Percentiles rank a stretch among this genome's conserved stretches.
Evolutionary conservation across 2,329 filamentous ascomycete species (phyloP).

Genomic region (Paecilomyces dactylethromorphus): DNA sequence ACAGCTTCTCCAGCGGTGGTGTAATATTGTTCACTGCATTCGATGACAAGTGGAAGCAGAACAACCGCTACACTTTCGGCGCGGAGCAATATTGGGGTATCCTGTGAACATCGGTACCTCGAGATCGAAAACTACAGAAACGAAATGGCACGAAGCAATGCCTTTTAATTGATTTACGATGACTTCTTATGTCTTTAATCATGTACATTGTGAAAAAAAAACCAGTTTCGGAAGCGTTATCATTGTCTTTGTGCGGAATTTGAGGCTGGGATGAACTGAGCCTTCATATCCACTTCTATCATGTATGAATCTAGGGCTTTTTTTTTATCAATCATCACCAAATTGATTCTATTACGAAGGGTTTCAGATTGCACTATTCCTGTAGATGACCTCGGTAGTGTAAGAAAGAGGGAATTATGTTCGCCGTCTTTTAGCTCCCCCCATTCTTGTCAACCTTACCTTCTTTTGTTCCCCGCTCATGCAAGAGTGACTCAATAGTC

Average conservation of each 20-base stretch:
- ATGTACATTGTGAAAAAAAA: neutral
- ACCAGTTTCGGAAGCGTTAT: neutral
- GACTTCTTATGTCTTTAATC: neutral
- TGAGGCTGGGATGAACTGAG: neutral
- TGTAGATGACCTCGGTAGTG: too few relatives aligned
- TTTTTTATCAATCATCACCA: neutral
- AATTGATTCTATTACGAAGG: neutral
- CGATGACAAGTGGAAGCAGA: slow-evolving; percentile 72
- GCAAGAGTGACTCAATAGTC: neutral
- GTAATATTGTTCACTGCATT: slow-evolving; percentile 73
- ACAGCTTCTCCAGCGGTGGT: slow-evolving; percentile 43
- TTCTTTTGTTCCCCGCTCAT: neutral
- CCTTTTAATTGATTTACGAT: neutral
- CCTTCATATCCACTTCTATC: neutral
- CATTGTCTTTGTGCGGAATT: neutral
- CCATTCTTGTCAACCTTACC: neutral
- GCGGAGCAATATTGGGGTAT: slow-evolving; percentile 72
- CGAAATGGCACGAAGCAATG: neutral
- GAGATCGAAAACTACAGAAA: slow-evolving; percentile 28
- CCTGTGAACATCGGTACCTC: neutral
- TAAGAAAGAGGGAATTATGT: neutral
- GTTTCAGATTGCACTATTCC: too few relatives aligned
- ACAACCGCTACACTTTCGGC: slow-evolving; percentile 55
- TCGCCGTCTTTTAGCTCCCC: neutral
- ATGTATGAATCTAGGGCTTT: neutral